phyloP scores from a whole-genome alignment of 1,284 basidiomycete genomes.

The Papiliotrema laurentii region DNA sequence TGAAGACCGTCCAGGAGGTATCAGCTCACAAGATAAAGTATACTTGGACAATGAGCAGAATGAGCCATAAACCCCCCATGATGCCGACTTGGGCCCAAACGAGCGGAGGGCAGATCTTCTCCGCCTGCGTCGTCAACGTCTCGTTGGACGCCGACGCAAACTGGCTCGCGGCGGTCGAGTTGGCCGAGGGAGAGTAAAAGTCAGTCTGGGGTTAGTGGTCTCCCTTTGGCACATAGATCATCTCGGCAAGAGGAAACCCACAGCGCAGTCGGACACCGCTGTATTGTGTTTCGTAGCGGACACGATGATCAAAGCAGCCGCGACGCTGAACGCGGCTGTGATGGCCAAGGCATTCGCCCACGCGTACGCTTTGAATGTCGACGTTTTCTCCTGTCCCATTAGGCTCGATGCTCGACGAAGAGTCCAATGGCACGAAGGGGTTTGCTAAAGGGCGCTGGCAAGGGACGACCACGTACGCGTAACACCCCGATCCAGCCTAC shows the following conservation, averaged over 20 bases:
- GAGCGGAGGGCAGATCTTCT: constrained; percentile 75
- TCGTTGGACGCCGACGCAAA: constrained; percentile 13
- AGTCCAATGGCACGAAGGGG: neutral
- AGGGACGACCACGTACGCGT: constrained; percentile 52
- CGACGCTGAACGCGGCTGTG: constrained; percentile 63
- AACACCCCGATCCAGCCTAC: constrained; percentile 78
- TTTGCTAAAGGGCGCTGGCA: neutral
- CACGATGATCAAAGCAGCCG: constrained; percentile 72
- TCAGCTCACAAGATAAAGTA: constrained; percentile 39
- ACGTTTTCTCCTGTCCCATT: constrained; percentile 63
- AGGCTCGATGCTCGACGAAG: neutral
- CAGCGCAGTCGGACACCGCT: constrained; percentile 64
- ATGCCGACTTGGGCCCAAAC: constrained; percentile 87
- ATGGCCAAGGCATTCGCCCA: constrained; percentile 62
- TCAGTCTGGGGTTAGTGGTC: constrained; percentile 17
- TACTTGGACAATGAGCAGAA: constrained; percentile 71
- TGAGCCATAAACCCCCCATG: constrained; percentile 77
- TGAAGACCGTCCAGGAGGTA: neutral
- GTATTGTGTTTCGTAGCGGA: constrained; percentile 68
- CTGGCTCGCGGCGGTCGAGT: constrained; percentile 36
- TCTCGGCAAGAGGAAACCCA: constrained; percentile 45
- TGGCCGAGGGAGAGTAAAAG: constrained; percentile 29
- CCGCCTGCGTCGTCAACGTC: constrained; percentile 51
- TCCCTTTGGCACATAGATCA: too few species aligned
- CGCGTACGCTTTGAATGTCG: constrained; percentile 68